Conservation (phyloP, 192 early-diverging fungal species). For the Glomus cerebriforme region DNA sequence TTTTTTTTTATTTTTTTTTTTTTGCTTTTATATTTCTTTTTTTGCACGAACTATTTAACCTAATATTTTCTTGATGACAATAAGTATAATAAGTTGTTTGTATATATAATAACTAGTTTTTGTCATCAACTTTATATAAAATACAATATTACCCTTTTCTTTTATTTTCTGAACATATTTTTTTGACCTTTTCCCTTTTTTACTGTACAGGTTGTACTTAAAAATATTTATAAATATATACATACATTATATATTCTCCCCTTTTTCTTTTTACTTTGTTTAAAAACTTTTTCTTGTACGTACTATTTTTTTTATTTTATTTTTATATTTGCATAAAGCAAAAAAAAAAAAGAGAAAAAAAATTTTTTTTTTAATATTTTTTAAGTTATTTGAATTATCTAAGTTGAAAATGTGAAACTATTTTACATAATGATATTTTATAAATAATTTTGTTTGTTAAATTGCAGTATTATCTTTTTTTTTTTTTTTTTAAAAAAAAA, state of each 20-base stretch:
- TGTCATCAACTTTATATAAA: conserved; percentile 11
- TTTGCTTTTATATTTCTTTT: neutral
- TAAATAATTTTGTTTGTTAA: neutral
- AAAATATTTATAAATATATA: neutral
- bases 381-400: too few relatives aligned
- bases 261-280: neutral
- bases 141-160: neutral
- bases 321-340: neutral
- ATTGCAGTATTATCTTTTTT: neutral
- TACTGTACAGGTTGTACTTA: conserved; percentile 17
- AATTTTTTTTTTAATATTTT: too few relatives aligned
- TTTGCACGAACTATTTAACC: neutral
- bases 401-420: too few relatives aligned
- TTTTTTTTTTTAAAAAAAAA: too few relatives aligned
- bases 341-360: too few relatives aligned
- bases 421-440: neutral
- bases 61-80: conserved; percentile 17
- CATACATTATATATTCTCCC: conserved; percentile 5
- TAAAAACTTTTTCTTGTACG: conserved; percentile 11
- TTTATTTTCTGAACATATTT: conserved; percentile 13
- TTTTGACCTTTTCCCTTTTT: conserved; percentile 17
- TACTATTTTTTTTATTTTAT: neutral
- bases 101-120: neutral
- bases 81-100: neutral
- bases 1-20: neutral